Percentiles rank a stretch among this genome's conserved stretches.
phyloP scores from a whole-genome alignment of 805 yeast species.

The Candida parachauliodes region DNA sequence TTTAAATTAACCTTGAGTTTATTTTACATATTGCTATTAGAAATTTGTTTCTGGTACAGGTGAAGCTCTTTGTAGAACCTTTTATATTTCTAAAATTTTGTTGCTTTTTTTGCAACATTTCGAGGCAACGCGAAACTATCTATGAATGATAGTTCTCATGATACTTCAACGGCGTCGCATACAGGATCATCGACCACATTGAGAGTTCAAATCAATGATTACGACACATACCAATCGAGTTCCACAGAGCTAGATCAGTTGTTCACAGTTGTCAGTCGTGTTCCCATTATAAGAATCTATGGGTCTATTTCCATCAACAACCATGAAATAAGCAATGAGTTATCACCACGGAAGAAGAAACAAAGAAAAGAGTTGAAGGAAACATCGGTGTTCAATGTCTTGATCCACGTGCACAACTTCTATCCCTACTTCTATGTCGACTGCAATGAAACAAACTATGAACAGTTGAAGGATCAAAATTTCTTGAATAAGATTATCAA shows the following conservation, averaged over 20 bases:
- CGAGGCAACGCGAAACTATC: too few relatives aligned
- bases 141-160: conserved; percentile 5
- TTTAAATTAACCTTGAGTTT: too few relatives aligned
- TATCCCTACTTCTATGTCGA: conserved; percentile 78
- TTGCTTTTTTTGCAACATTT: too few relatives aligned
- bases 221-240: conserved; percentile 60
- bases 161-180: neutral
- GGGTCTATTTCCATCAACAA: conserved; percentile 66
- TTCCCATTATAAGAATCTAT: conserved; percentile 75
- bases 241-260: conserved; percentile 54
- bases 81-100: too few relatives aligned
- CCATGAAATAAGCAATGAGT: conserved; percentile 31
- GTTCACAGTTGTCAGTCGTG: conserved; percentile 40
- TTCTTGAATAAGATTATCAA: conserved; percentile 32
- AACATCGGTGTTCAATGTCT: conserved; percentile 21
- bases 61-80: neutral
- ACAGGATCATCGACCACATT: conserved; percentile 4
- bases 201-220: conserved; percentile 55
- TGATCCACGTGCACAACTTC: conserved; percentile 77
- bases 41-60: neutral
- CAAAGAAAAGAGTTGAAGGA: conserved; percentile 4
- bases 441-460: conserved; percentile 41
- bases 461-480: neutral
- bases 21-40: neutral
- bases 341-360: conserved; percentile 7